Percentiles rank a stretch among this genome's conserved stretches.
Conservation (phyloP, 441 rosid genomes). For the Corymbia citriodora region DNA sequence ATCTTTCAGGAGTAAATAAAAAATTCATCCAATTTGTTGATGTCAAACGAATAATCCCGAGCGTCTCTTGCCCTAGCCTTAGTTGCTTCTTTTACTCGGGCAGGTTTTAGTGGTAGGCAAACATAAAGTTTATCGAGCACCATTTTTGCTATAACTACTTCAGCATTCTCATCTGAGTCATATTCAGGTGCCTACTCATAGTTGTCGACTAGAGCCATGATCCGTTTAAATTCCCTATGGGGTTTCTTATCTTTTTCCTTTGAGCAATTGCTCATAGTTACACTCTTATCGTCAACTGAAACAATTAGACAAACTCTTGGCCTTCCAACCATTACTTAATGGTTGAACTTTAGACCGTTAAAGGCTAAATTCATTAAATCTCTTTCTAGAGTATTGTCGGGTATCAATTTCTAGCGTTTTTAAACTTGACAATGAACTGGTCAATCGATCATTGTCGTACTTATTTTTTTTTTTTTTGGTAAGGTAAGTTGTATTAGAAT, state of each 20-base stretch:
- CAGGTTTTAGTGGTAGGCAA: background rate
- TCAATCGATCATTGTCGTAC: background rate
- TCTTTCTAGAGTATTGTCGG: background rate
- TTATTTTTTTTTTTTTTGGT: too few species aligned
- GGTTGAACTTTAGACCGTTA: background rate
- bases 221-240: background rate
- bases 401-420: background rate
- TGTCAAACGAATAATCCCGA: background rate
- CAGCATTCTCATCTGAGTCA: background rate
- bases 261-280: background rate
- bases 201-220: background rate
- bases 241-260: background rate
- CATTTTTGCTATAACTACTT: background rate
- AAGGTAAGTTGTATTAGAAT: too few species aligned
- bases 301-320: background rate
- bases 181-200: background rate
- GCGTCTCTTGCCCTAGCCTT: background rate
- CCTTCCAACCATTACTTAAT: background rate
- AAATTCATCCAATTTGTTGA: background rate
- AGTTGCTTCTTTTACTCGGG: background rate
- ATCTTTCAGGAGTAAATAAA: background rate
- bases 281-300: background rate
- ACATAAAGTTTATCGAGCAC: background rate
- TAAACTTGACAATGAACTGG: background rate
- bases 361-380: background rate